Conservation (phyloP, 78 protist genomes). For the Dictyostelium intermedium region DNA sequence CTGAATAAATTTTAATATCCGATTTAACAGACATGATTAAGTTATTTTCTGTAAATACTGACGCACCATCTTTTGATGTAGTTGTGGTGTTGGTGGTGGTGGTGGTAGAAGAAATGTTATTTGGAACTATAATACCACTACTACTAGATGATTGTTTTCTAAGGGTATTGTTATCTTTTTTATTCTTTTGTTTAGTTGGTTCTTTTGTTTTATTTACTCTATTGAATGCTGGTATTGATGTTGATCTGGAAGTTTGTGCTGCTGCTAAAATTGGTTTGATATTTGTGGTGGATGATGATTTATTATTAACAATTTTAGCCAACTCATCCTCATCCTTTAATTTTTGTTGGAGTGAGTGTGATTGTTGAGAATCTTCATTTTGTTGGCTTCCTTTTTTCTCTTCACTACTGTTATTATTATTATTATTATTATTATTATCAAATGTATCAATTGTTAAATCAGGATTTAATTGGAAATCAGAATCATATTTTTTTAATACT, state of each 20-base stretch:
- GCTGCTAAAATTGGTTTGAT: not conserved
- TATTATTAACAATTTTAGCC: not conserved
- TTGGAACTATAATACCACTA: not conserved
- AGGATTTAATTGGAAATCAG: conserved; percentile 32
- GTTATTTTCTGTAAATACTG: not conserved
- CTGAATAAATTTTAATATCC: conserved; percentile 23
- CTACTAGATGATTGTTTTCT: not conserved
- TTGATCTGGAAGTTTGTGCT: not conserved
- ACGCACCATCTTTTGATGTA: not conserved
- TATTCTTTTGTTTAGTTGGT: not conserved
- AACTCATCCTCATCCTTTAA: not conserved
- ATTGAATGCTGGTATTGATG: not conserved
- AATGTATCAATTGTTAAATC: conserved; percentile 3
- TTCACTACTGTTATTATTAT: not conserved
- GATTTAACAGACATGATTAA: not conserved
- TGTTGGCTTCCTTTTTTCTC: not conserved
- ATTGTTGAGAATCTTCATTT: not conserved
- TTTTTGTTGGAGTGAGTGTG: not conserved
- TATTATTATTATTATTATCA: not conserved
- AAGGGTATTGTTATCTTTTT: not conserved
- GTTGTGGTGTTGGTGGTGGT: not conserved
- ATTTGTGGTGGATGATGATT: not conserved
- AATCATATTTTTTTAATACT: not conserved
- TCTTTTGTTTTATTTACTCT: not conserved
- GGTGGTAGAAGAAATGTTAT: not conserved